phyloP scores from a whole-genome alignment of 257 asterid genomes.

The Plectranthus barbatus region DNA sequence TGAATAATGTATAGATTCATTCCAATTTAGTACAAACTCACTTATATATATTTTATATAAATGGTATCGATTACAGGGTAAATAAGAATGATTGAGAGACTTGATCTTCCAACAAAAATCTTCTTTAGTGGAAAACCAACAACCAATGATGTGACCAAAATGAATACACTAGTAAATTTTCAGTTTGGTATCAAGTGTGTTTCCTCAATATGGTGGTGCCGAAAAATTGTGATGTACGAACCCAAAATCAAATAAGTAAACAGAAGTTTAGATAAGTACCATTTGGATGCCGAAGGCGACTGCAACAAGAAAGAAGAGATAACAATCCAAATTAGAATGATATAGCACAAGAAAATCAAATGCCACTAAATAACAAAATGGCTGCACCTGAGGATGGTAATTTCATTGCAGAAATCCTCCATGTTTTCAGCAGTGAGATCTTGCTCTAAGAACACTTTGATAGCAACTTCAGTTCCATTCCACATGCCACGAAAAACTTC shows the following conservation, averaged over 20 bases:
- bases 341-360: slow-evolving; percentile 8
- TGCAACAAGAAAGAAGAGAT: slow-evolving; percentile 36
- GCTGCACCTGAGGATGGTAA: slow-evolving; percentile 80
- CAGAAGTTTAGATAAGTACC: slow-evolving; percentile 45
- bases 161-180: no score
- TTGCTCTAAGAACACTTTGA: slow-evolving; percentile 95
- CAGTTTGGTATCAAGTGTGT: not conserved
- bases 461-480: slow-evolving; percentile 98
- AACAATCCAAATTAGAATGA: slow-evolving; percentile 30
- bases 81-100: not conserved
- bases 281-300: slow-evolving; percentile 98
- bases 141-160: no score
- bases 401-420: slow-evolving; percentile 96
- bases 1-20: no score
- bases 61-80: not conserved
- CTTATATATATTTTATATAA: no score
- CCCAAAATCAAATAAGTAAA: not conserved
- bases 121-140: not conserved
- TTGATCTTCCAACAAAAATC: not conserved
- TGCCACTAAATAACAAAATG: not conserved
- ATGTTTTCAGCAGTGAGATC: slow-evolving; percentile 97
- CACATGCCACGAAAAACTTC: slow-evolving; percentile 97
- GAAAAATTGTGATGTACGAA: not conserved
- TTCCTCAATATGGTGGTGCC: not conserved
- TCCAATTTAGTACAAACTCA: no score